Evolutionary conservation across 805 yeast genomes (phyloP).

Genomic region (Candida wancherniae): DNA sequence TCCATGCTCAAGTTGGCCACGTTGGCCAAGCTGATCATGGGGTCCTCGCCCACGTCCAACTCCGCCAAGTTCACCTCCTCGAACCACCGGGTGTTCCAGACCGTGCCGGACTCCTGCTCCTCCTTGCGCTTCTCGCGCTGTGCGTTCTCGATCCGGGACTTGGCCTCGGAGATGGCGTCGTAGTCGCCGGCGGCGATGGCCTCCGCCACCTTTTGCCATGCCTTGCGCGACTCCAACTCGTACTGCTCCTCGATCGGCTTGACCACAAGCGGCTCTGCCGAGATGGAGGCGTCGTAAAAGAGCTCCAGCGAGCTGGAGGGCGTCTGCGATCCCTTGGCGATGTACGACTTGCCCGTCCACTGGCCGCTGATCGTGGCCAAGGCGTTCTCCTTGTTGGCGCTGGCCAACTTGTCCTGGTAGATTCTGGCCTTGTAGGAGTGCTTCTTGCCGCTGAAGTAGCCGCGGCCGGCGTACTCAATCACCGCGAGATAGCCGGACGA

Average conservation of each 20-base stretch:
- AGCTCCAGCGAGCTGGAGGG: conserved; percentile 43
- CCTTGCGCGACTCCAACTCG: conserved; percentile 76
- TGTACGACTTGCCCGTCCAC: conserved; percentile 79
- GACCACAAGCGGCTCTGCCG: conserved; percentile 57
- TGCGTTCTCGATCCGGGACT: conserved; percentile 71
- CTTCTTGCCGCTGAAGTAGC: conserved; percentile 93
- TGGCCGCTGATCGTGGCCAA: conserved; percentile 82
- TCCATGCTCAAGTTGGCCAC: conserved; percentile 54
- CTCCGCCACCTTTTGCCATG: conserved; percentile 86
- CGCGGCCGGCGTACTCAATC: conserved; percentile 85
- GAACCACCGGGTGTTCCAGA: conserved; percentile 87
- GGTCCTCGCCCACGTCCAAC: conserved; percentile 20
- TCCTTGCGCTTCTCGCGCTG: conserved; percentile 78
- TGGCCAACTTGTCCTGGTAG: conserved; percentile 47
- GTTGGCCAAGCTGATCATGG: conserved; percentile 33
- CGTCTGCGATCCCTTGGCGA: conserved; percentile 51
- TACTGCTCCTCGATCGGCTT: conserved; percentile 82
- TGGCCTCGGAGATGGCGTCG: conserved; percentile 68
- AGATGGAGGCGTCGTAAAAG: conserved; percentile 59
- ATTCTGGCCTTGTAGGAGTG: conserved; percentile 86
- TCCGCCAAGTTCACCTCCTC: conserved; percentile 26
- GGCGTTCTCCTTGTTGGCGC: conserved; percentile 54
- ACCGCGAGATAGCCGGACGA: conserved; percentile 70
- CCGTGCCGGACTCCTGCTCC: conserved; percentile 58
- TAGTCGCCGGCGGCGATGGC: conserved; percentile 77